phyloP scores from a whole-genome alignment of 1,284 basidiomycete species.

The Cerioporus squamosus region DNA sequence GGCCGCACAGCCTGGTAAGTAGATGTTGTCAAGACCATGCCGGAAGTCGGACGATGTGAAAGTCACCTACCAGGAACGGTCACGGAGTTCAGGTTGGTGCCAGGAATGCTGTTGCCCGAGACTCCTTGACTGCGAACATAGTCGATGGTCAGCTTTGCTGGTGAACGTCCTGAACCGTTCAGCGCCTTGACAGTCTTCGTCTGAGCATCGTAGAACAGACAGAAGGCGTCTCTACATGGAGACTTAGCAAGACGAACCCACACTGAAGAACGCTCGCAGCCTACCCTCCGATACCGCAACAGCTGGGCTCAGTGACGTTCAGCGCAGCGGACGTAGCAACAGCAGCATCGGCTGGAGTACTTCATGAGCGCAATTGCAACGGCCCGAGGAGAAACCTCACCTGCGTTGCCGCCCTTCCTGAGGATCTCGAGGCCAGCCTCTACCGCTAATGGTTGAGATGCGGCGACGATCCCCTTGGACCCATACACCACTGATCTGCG shows the following conservation, averaged over 20 bases:
- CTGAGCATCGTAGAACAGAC: constrained; percentile 87
- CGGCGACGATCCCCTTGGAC: constrained; percentile 86
- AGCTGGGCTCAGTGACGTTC: constrained; percentile 86
- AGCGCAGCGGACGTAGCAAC: constrained; percentile 87
- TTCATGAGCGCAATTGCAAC: neutral
- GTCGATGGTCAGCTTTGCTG: constrained; percentile 79
- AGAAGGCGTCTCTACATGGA: constrained; percentile 80
- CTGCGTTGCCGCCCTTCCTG: constrained; percentile 91
- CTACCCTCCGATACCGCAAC: constrained; percentile 83
- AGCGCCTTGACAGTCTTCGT: constrained; percentile 81
- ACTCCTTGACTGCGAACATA: constrained; percentile 75
- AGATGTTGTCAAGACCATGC: no score
- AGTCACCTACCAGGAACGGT: constrained; percentile 79
- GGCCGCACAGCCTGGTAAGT: constrained; percentile 76
- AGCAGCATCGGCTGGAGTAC: constrained; percentile 63
- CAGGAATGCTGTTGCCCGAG: constrained; percentile 67
- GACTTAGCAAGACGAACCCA: neutral
- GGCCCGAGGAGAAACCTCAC: constrained; percentile 36
- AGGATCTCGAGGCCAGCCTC: constrained; percentile 91
- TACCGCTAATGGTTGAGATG: constrained; percentile 90
- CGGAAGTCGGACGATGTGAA: neutral
- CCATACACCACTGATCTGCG: constrained; percentile 81
- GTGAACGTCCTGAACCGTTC: constrained; percentile 88
- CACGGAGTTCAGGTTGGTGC: constrained; percentile 82
- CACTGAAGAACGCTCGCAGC: no score